Conservation (phyloP, 768 basidiomycete species). For the Collybia nuda region DNA sequence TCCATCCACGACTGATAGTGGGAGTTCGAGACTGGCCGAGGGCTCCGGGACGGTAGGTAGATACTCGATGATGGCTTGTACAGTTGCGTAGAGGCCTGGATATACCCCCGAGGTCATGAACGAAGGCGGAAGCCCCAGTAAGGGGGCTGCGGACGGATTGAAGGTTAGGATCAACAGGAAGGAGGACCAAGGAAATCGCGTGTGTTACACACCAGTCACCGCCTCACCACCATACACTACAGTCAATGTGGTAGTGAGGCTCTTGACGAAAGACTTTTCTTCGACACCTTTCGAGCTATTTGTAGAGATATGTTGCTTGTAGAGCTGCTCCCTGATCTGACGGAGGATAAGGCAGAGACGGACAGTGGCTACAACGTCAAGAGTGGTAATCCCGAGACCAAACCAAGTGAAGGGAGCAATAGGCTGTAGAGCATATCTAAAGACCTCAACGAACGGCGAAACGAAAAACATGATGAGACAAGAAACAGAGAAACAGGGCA, state of each 20-base stretch:
- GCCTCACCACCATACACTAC: constrained; percentile 84
- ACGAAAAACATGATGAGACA: constrained; percentile 32
- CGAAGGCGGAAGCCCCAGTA: constrained; percentile 67
- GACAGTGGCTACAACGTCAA: constrained; percentile 68
- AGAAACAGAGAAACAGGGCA: constrained; percentile 1
- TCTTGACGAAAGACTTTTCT: constrained; percentile 56
- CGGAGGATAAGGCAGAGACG: constrained; percentile 70
- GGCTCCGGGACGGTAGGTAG: constrained; percentile 58
- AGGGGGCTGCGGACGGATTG: constrained; percentile 44
- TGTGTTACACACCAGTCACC: constrained; percentile 49
- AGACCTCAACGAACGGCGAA: constrained; percentile 47
- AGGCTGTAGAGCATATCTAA: constrained; percentile 53
- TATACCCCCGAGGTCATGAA: constrained; percentile 77
- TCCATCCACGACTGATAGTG: constrained; percentile 73
- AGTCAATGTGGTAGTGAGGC: constrained; percentile 53
- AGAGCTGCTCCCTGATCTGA: constrained; percentile 57
- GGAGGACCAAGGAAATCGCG: neutral
- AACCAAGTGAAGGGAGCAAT: constrained; percentile 70
- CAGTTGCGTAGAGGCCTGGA: constrained; percentile 57
- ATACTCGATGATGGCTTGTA: constrained; percentile 61
- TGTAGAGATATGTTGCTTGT: constrained; percentile 41
- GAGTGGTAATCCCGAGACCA: constrained; percentile 53
- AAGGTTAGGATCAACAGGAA: constrained; percentile 4
- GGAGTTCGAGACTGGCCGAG: constrained; percentile 61
- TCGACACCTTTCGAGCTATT: constrained; percentile 40